phyloP scores from a whole-genome alignment of 1,139 yeast genomes.

The Blastobotrys petasosporus region DNA sequence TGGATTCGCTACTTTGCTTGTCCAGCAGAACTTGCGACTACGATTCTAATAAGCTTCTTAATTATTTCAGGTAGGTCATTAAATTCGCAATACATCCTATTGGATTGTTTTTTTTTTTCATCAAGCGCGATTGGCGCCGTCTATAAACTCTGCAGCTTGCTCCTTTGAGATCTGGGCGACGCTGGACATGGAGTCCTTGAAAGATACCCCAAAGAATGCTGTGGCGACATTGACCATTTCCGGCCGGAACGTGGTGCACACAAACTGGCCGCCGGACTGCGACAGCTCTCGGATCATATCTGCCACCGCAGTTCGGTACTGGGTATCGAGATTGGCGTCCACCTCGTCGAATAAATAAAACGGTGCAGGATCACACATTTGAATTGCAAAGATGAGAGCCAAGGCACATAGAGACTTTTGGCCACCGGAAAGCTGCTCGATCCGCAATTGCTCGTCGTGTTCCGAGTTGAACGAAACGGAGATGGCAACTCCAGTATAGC shows the following conservation, averaged over 20 bases:
- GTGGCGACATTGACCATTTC: constrained; percentile 88
- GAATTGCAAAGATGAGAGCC: constrained; percentile 88
- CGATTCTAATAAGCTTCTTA: constrained; percentile 7
- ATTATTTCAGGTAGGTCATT: not conserved
- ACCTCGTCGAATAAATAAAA: constrained; percentile 93
- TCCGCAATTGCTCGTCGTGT: constrained; percentile 77
- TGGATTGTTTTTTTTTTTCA: not conserved
- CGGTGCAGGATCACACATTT: constrained; percentile 94
- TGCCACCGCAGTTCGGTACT: constrained; percentile 87
- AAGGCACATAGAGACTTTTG: constrained; percentile 94
- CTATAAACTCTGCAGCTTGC: constrained; percentile 77
- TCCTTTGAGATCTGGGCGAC: constrained; percentile 64
- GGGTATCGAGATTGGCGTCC: constrained; percentile 92
- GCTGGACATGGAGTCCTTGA: constrained; percentile 74
- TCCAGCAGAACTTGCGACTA: constrained; percentile 20
- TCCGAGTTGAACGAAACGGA: constrained; percentile 87
- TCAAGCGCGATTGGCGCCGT: constrained; percentile 33
- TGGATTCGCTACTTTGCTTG: constrained; percentile 20
- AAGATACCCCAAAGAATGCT: constrained; percentile 81
- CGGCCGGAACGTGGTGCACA: constrained; percentile 92
- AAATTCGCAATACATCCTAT: not conserved
- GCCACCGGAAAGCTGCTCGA: constrained; percentile 93
- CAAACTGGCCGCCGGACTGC: constrained; percentile 54
- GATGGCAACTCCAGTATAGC: constrained; percentile 77
- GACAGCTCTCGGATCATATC: constrained; percentile 62